Percentiles rank a stretch among this genome's conserved stretches.
phyloP scores from a whole-genome alignment of 2,329 filamentous ascomycete genomes.

The Fusarium sp. region DNA sequence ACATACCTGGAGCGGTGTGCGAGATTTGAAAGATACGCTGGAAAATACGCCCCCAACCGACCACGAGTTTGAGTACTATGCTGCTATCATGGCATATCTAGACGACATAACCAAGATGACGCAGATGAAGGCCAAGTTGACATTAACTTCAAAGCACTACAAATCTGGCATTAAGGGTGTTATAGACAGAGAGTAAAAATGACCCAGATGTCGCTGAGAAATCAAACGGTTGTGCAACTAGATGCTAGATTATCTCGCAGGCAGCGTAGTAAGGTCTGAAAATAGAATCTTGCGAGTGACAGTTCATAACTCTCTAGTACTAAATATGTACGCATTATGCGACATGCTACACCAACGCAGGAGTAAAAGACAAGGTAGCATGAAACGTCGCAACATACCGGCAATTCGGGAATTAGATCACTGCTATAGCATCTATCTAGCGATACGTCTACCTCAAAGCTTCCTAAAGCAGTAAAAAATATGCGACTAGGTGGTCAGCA shows the following conservation, averaged over 20 bases:
- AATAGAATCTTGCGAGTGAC: background rate
- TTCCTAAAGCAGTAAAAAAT: background rate
- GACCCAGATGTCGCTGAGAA: background rate
- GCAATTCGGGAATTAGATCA: background rate
- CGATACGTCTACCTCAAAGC: background rate
- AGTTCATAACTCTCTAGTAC: background rate
- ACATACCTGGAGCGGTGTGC: background rate
- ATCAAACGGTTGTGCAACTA: background rate
- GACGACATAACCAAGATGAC: background rate
- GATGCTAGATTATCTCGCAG: too few relatives aligned
- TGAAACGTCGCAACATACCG: background rate
- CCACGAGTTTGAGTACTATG: background rate
- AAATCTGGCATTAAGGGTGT: background rate
- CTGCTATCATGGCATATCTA: background rate
- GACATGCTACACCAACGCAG: background rate
- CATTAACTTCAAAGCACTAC: background rate
- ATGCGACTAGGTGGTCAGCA: background rate
- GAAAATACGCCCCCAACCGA: background rate
- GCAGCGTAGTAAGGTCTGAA: background rate
- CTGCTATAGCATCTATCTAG: background rate
- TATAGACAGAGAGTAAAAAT: accelerated
- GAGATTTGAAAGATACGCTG: background rate
- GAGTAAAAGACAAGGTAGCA: background rate
- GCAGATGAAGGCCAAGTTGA: background rate
- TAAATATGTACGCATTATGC: background rate